A percentile compares a stretch with the other conserved stretches of the same genome.
Evolutionary conservation across 2,329 filamentous ascomycete genomes (phyloP).

Genomic region (Sporothrix phasma): DNA sequence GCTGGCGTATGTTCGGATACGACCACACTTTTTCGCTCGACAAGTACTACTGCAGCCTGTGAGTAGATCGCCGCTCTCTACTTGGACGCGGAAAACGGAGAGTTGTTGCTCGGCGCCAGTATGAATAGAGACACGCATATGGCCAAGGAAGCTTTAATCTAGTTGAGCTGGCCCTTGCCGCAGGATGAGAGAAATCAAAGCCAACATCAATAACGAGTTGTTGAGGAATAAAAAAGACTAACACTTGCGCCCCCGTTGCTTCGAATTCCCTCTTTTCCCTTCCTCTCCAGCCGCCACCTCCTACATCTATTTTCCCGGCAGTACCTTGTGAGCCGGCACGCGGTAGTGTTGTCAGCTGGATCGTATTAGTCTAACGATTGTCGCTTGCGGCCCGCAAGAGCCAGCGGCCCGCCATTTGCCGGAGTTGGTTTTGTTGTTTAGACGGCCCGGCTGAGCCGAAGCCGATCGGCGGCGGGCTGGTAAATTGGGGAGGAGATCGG

Average conservation of each 20-base stretch:
- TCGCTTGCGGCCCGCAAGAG: neutral
- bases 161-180: neutral
- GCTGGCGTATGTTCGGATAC: neutral
- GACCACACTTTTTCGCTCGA: no score
- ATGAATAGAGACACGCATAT: neutral
- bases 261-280: neutral
- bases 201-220: neutral
- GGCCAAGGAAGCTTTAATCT: constrained; percentile 1
- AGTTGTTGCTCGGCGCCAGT: neutral
- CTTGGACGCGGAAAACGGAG: no score
- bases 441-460: constrained; percentile 3
- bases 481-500: neutral
- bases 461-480: neutral
- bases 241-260: neutral
- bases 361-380: neutral
- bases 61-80: no score
- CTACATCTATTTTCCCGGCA: constrained; percentile 5
- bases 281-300: neutral
- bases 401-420: no score
- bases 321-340: neutral
- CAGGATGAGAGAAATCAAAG: neutral
- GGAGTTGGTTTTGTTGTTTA: no score
- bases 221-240: no score
- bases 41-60: no score
- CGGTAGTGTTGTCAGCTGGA: neutral